Percentiles rank a stretch among this genome's conserved stretches.
Evolutionary conservation across 2,329 filamentous ascomycete species (phyloP).

Genomic region (Sporothrix protearum): DNA sequence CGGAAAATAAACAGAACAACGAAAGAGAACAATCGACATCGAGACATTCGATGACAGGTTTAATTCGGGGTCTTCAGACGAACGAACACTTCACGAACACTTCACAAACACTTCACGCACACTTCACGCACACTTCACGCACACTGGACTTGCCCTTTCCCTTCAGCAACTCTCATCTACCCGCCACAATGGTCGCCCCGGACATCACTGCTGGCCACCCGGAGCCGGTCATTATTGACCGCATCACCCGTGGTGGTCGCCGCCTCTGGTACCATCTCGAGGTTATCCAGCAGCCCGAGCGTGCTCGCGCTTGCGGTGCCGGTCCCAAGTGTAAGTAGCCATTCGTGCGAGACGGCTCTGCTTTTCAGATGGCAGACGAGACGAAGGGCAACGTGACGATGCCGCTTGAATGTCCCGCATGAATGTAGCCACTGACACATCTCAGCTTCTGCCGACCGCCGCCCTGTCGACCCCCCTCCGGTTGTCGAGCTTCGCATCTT

Average conservation of each 20-base stretch:
- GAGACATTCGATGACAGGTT: background rate
- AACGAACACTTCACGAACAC: background rate
- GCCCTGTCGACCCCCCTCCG: constrained; percentile 89
- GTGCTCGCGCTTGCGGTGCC: constrained; percentile 89
- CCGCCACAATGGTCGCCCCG: constrained; percentile 23
- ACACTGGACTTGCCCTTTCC: too few species aligned
- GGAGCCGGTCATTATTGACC: constrained; percentile 36
- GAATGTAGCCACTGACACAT: background rate
- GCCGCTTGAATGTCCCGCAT: background rate
- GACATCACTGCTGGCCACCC: constrained; percentile 29
- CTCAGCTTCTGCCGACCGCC: constrained; percentile 76
- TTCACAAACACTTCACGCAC: too few species aligned
- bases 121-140: too few species aligned
- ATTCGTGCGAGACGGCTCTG: too few species aligned
- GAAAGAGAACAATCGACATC: background rate
- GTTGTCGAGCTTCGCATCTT: constrained; percentile 88
- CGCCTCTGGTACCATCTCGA: constrained; percentile 76
- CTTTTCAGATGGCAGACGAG: background rate
- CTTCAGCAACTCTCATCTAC: background rate
- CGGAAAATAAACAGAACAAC: background rate
- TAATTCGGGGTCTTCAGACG: background rate
- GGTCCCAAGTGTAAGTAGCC: constrained; percentile 79
- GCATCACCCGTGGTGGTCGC: constrained; percentile 70
- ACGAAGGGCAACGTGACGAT: background rate
- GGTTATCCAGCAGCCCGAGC: constrained; percentile 91